Conservation (phyloP, 2,329 filamentous ascomycete genomes). For the Aspergillus sp. region DNA sequence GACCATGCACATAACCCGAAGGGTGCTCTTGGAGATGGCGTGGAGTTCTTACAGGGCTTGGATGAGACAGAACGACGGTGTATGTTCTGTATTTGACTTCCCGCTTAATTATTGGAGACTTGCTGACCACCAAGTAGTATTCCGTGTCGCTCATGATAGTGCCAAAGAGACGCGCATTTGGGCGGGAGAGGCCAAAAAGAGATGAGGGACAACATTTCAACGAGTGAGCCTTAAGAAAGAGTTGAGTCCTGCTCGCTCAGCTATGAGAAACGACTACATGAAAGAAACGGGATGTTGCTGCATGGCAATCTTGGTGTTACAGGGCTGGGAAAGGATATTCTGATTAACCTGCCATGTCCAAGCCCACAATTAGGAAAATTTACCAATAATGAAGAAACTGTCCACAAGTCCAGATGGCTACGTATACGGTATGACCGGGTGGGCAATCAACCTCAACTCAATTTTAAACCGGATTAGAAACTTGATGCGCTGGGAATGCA, state of each 20-base stretch:
- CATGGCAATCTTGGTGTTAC: background rate
- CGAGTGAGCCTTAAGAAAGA: background rate
- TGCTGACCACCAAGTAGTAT: conserved; percentile 49
- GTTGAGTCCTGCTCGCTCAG: conserved; percentile 30
- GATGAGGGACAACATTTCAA: conserved; percentile 18
- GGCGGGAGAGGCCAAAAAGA: conserved; percentile 62
- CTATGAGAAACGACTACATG: background rate
- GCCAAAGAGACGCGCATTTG: conserved; percentile 69
- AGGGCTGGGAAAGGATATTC: background rate
- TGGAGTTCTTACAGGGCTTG: conserved; percentile 81
- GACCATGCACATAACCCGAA: conserved; percentile 86
- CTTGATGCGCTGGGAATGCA: background rate
- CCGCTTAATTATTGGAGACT: background rate
- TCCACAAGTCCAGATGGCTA: background rate
- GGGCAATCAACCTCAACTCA: background rate
- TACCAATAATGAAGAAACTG: background rate
- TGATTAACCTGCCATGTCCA: background rate
- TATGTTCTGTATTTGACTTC: conserved; percentile 27
- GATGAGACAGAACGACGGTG: conserved; percentile 83
- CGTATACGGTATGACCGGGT: too few relatives aligned
- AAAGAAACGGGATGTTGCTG: background rate
- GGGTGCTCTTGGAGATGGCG: conserved; percentile 63
- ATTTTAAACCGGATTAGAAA: background rate
- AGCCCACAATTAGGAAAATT: background rate
- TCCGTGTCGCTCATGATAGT: conserved; percentile 72